phyloP scores from a whole-genome alignment of 106 monocot species.

The Triglochin maritima region DNA sequence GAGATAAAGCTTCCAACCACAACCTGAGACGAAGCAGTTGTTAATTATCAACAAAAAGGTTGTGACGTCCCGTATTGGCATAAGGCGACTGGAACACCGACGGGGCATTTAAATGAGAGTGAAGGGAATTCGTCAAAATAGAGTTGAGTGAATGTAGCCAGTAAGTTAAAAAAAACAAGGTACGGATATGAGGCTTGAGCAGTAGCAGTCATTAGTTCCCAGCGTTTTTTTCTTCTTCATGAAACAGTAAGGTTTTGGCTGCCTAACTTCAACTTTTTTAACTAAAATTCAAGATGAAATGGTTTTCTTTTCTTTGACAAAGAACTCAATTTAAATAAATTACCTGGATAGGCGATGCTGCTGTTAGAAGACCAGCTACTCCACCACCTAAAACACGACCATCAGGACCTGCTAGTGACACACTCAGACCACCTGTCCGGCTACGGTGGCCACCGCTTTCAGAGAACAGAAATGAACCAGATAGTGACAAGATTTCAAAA shows the following conservation, averaged over 20 bases:
- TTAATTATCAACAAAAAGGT: background rate
- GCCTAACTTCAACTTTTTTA: background rate
- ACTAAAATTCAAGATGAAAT: background rate
- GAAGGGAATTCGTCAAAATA: background rate
- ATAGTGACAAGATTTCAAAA: constrained; percentile 27
- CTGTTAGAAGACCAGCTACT: constrained; percentile 23
- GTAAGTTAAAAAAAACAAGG: no score
- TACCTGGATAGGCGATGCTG: constrained; percentile 30
- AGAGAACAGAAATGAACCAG: constrained; percentile 25
- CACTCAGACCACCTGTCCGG: constrained; percentile 23
- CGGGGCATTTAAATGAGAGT: background rate
- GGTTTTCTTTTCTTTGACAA: background rate
- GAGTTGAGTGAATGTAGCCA: background rate
- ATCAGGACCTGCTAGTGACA: constrained; percentile 21
- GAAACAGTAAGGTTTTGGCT: no score
- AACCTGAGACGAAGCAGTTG: constrained; percentile 32
- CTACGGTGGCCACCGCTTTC: constrained; percentile 20
- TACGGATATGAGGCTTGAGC: no score
- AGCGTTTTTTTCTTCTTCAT: no score
- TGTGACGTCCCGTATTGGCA: no score
- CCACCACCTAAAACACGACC: constrained; percentile 28
- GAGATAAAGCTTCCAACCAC: constrained; percentile 80
- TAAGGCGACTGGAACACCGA: background rate
- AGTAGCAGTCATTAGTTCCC: no score
- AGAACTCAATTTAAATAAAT: background rate